Evolutionary conservation across 1,139 yeast genomes (phyloP), one percentile per base, ranked within the genome.

Genomic region (Yamadazyma dushanensis): DNA sequence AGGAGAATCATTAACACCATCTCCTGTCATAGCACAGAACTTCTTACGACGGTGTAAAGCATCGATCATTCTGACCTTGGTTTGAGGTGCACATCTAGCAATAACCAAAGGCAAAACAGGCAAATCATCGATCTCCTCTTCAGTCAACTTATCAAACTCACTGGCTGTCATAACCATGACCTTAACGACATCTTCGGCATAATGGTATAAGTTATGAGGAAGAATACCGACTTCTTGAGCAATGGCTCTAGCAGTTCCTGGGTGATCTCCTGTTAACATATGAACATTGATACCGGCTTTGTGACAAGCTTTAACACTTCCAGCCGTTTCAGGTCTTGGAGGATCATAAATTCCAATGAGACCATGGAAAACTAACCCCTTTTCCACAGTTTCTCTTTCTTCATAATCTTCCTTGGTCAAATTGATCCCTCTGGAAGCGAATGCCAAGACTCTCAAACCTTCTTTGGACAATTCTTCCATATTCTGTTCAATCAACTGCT

Each of bases 231-330:
- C 95, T 59, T 85, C 90, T 54, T 79, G 83, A 9, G 95, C 92
- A 63, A 84, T 84, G 3, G 92, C 89, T 39, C 72, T 68, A 16
- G 94, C 95, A 31, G 95, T 85, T 28, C 85, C 84, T 3, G 87
- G 87, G 52, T 83, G 92, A 54, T 85, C 94, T 47, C 95, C 94
- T 16, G 94, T 85, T 36, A 85, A 76, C 94, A 85, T 85, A 50
- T 81, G 89, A 31, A 85, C 94, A 49, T 80, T 80, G 47, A 85
- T 81, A 37, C 94, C 94, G 15, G 94, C 94, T 32, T 58, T 65
- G 53, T 83, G 90, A 54, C 92, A 84, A 46, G 66, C 59, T 47
- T 73, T 73, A 25, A 85, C 94, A 3, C 88, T 78, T 9, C 66
- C 73, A 11, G 82, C 79, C 14, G 89, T 77, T 63, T 84, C 92